These are phyloP conservation scores for Penicillium arizonense DNA, from an alignment of 495 filamentous ascomycete species.

Conservation along the genomic window DNA sequence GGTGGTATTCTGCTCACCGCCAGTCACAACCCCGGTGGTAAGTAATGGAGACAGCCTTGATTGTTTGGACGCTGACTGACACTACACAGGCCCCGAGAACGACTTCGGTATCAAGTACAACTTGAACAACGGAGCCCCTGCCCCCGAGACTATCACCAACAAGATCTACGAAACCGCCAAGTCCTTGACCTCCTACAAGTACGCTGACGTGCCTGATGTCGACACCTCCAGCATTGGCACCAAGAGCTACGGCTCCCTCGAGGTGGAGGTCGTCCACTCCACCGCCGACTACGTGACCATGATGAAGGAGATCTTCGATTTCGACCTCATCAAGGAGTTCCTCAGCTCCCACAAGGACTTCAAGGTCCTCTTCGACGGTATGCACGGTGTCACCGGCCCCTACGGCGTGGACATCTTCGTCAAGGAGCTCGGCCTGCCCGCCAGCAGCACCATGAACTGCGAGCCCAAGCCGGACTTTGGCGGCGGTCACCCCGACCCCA, in stretches of 20 bases:
- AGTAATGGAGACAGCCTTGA: conserved; percentile 25
- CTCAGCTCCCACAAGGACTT: conserved; percentile 82
- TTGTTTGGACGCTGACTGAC: not conserved
- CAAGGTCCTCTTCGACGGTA: conserved; percentile 93
- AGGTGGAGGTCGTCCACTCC: conserved; percentile 93
- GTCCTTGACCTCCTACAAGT: conserved; percentile 85
- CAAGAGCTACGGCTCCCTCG: conserved; percentile 77
- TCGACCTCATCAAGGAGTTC: conserved; percentile 90
- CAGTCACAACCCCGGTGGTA: conserved; percentile 97
- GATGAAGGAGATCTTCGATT: conserved; percentile 98
- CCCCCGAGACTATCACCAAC: conserved; percentile 93
- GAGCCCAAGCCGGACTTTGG: conserved; percentile 89
- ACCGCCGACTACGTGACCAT: conserved; percentile 88
- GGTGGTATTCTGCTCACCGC: conserved; percentile 96
- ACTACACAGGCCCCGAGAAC: conserved; percentile 69
- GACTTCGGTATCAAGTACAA: conserved; percentile 99
- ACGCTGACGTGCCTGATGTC: conserved; percentile 79
- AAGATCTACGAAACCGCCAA: conserved; percentile 94
- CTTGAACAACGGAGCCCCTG: conserved; percentile 89
- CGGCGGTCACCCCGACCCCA: conserved; percentile 95
- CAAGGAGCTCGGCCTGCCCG: conserved; percentile 77
- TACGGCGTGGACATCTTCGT: conserved; percentile 96
- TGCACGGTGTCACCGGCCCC: conserved; percentile 91
- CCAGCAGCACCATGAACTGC: conserved; percentile 88
- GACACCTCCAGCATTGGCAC: conserved; percentile 82